Base-by-base conservation (phyloP, 208 protist species). In the Leishmania braziliensis region DNA sequence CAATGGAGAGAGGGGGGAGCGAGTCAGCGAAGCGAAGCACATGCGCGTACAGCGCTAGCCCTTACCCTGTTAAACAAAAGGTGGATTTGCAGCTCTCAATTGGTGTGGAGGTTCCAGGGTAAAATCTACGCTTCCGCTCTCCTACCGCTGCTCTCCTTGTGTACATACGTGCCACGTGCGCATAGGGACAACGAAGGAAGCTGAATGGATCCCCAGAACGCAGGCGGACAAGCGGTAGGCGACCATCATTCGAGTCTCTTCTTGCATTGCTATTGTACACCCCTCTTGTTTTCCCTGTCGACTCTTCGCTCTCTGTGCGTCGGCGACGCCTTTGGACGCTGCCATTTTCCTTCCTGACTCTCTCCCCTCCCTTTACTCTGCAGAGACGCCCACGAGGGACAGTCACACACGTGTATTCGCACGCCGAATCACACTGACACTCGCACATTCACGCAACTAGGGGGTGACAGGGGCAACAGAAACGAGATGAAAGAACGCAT, bases 401-500 rank as follows among this genome's bases (percentile, higher is more conserved):
- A 18, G 68, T 83, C 53, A 85, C 23, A 86, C 71, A 10, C 20
- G 53, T 48, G 53, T 29, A 2, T 50, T 46, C 69, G 46, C 69
- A 53, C 5, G 69, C 69, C 20, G 18, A 10, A n/a, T 3, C 69
- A 46, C 69, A 73, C 14, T 46, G 33, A 26, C 65, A 46, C 65
- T 5, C 65, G 20, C 33, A 70, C 65, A 26, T 10, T 20, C 58
- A 29, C 26, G 29, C 62, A 66, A 10, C 62, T 1, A 66, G 62
- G 62, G 3, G 26, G 62, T 39, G 62, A 36, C 14, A 50, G 10
- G 14, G 23, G 14, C 14, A 48, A 43, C 39, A 71, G 43, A 2
- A 39, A 18, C 0, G 4, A 43, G 26, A 69, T 69, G 43, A 46
- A 66, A 39, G 43, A 36, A 43, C 48, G 18, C 48, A 94, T 94